Conservation (phyloP, 2,329 filamentous ascomycete genomes). For the Aschersonia sp. region DNA sequence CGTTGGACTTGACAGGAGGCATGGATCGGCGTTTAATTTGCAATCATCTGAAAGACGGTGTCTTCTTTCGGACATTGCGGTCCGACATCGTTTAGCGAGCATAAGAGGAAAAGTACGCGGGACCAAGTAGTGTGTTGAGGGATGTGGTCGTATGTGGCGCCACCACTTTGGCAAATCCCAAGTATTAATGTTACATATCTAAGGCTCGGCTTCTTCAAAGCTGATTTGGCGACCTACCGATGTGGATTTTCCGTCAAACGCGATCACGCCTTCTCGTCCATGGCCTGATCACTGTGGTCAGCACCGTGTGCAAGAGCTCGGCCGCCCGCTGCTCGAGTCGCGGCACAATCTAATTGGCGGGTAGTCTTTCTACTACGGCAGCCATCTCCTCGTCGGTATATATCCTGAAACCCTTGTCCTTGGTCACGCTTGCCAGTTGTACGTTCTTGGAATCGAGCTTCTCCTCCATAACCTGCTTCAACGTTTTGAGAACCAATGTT, state of each 20-base stretch:
- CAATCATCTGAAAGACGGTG: neutral
- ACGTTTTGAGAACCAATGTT: slow-evolving; percentile 86
- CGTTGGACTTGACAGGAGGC: neutral
- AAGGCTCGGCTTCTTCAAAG: neutral
- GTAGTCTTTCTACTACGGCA: slow-evolving; percentile 71
- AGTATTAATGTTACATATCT: slow-evolving; percentile 16
- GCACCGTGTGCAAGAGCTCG: no score
- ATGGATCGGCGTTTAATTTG: neutral
- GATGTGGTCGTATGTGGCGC: slow-evolving; percentile 4
- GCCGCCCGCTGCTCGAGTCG: neutral
- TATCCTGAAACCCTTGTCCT: slow-evolving; percentile 96
- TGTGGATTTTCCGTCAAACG: neutral
- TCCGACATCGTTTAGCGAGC: neutral
- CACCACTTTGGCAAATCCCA: slow-evolving; percentile 7
- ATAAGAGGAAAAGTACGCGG: neutral
- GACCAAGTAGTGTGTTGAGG: neutral
- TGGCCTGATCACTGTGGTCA: no score
- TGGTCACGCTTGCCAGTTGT: slow-evolving; percentile 92
- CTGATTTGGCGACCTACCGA: neutral
- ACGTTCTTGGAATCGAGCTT: slow-evolving; percentile 98
- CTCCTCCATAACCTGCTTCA: slow-evolving; percentile 99
- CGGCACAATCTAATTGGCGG: slow-evolving; percentile 35
- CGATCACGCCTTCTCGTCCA: no score
- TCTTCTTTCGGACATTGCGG: neutral
- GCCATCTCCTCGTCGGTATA: slow-evolving; percentile 98